Conservation (phyloP, 306 rosid genomes). For the Castanea sativa region DNA sequence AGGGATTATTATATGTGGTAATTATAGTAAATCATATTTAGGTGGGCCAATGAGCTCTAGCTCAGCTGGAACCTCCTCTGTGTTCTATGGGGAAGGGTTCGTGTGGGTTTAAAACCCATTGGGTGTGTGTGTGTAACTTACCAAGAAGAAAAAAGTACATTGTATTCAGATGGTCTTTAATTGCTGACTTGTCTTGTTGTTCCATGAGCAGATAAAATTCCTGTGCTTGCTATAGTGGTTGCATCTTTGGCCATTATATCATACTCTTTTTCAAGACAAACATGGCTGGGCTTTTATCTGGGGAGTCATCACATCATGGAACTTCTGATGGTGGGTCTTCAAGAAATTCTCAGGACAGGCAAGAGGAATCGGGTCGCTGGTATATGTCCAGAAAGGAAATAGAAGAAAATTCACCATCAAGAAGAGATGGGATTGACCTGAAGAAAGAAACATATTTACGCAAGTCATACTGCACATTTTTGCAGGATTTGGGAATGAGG, state of each 20-base stretch:
- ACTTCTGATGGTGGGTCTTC: constrained; percentile 33
- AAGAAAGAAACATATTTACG: constrained; percentile 90
- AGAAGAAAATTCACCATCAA: constrained; percentile 88
- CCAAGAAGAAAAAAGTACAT: not conserved
- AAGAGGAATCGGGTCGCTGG: constrained; percentile 62
- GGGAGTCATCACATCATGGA: constrained; percentile 40
- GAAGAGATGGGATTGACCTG: constrained; percentile 81
- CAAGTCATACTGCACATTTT: constrained; percentile 88
- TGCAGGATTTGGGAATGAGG: constrained; percentile 95
- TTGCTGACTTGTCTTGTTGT: not conserved
- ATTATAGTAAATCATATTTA: no score
- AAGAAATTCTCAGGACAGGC: constrained; percentile 34
- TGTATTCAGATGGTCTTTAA: not conserved
- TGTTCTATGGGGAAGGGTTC: no score
- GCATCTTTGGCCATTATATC: not conserved
- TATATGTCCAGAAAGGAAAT: constrained; percentile 77
- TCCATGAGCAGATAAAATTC: constrained; percentile 12
- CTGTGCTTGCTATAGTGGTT: not conserved
- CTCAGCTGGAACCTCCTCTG: no score
- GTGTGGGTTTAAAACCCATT: no score
- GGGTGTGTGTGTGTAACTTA: no score
- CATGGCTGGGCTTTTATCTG: constrained; percentile 42
- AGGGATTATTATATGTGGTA: no score
- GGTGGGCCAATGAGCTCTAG: no score
- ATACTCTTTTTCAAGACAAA: constrained; percentile 12